Percentiles rank a stretch among this genome's conserved stretches.
Evolutionary conservation across 805 yeast species (phyloP).

Genomic region (Hanseniaspora lindneri): DNA sequence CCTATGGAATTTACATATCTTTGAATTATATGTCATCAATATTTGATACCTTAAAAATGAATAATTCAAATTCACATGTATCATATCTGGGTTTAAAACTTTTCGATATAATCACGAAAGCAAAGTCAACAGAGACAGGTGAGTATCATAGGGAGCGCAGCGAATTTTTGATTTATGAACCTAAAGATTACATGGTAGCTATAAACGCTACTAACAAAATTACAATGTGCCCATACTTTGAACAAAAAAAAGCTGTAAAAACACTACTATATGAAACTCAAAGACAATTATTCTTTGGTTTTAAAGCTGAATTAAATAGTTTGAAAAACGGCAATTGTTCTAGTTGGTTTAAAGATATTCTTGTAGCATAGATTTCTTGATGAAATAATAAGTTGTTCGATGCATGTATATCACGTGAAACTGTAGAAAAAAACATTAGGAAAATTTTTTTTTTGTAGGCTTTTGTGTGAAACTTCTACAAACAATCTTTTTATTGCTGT

Average conservation of each 20-base stretch:
- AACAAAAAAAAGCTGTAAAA: background rate
- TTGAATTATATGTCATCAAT: constrained; percentile 31
- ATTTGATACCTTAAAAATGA: constrained; percentile 4
- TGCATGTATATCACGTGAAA: background rate
- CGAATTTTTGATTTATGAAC: constrained; percentile 21
- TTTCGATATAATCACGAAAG: background rate
- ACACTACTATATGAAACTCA: constrained; percentile 37
- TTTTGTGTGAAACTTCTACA: too few relatives aligned
- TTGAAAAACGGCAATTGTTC: constrained; percentile 20
- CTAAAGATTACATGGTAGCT: constrained; percentile 26
- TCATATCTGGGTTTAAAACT: constrained; percentile 20
- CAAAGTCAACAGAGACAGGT: background rate
- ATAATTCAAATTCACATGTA: background rate
- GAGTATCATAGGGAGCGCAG: background rate
- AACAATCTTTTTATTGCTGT: too few relatives aligned
- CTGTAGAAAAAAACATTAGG: too few relatives aligned
- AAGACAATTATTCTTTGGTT: constrained; percentile 42
- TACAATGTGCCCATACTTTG: background rate
- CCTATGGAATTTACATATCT: constrained; percentile 52
- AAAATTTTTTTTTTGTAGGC: background rate
- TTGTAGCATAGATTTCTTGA: background rate
- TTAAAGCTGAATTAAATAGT: constrained; percentile 52
- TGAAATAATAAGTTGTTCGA: background rate
- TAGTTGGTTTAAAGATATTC: constrained; percentile 10
- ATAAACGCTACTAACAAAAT: constrained; percentile 19